These are phyloP conservation scores for Ophiocordyceps robertsii DNA, from an alignment of 2,329 filamentous ascomycete genomes.

Conservation along the genomic window DNA sequence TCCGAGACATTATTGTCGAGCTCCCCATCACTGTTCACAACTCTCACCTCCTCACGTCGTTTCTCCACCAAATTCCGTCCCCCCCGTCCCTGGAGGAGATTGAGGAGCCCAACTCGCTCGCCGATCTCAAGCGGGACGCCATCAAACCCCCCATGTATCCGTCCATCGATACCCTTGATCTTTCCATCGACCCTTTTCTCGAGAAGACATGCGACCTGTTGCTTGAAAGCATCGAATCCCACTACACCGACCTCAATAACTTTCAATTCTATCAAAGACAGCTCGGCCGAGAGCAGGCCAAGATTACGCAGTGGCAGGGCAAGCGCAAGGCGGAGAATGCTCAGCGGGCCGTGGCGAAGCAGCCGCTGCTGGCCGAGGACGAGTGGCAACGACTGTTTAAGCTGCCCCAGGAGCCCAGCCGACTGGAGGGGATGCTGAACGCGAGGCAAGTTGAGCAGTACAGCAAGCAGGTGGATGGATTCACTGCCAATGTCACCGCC, in stretches of 20 bases:
- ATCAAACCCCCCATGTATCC: conserved; percentile 58
- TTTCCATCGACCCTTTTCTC: conserved; percentile 92
- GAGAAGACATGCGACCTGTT: conserved; percentile 97
- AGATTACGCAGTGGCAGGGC: conserved; percentile 91
- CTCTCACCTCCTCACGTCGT: conserved; percentile 90
- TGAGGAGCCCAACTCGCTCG: conserved; percentile 64
- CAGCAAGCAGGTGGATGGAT: conserved; percentile 90
- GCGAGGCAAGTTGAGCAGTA: conserved; percentile 96
- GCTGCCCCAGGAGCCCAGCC: conserved; percentile 85
- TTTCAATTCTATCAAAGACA: conserved; percentile 94
- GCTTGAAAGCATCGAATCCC: conserved; percentile 90
- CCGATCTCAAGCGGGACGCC: conserved; percentile 58
- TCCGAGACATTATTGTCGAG: conserved; percentile 88
- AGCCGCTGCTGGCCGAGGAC: conserved; percentile 79
- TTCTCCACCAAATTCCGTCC: conserved; percentile 80
- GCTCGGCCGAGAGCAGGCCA: conserved; percentile 83
- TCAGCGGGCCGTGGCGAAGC: conserved; percentile 72
- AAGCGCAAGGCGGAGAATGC: conserved; percentile 97
- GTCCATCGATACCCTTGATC: conserved; percentile 78
- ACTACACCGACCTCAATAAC: conserved; percentile 99
- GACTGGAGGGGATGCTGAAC: conserved; percentile 88
- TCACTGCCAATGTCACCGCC: conserved; percentile 77
- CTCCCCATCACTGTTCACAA: conserved; percentile 85
- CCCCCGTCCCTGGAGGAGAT: conserved; percentile 50
- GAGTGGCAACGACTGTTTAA: conserved; percentile 99